Evolutionary conservation across 148 eudicot species (phyloP).

Genomic region (Cornus florida): DNA sequence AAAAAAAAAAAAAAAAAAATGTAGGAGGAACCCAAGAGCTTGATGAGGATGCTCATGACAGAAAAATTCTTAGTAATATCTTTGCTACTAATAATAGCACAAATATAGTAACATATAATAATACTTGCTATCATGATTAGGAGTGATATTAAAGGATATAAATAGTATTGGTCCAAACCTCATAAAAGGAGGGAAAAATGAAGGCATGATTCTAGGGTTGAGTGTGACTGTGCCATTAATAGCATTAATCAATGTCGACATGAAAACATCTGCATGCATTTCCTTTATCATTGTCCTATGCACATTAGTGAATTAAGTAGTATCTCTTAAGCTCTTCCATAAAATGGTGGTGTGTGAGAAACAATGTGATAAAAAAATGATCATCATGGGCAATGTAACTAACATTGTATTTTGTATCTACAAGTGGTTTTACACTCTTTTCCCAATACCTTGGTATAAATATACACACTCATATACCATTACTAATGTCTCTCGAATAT

Average conservation of each 20-base stretch:
- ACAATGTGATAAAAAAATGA: too few relatives aligned
- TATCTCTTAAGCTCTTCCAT: too few relatives aligned
- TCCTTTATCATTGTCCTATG: background rate
- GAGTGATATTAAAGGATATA: slow-evolving; percentile 37
- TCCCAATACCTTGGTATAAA: too few relatives aligned
- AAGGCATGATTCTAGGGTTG: background rate
- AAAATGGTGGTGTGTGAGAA: too few relatives aligned
- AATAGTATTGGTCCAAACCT: background rate
- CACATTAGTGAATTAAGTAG: background rate
- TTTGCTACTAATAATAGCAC: background rate
- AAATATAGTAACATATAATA: background rate
- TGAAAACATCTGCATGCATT: background rate
- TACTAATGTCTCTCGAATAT: too few relatives aligned
- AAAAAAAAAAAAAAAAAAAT: too few relatives aligned
- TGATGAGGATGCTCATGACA: background rate
- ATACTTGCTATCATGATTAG: slow-evolving; percentile 20
- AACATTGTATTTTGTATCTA: too few relatives aligned
- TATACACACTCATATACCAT: too few relatives aligned
- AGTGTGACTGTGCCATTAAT: too few relatives aligned
- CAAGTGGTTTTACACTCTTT: too few relatives aligned
- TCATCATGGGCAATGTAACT: too few relatives aligned
- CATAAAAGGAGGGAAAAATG: background rate
- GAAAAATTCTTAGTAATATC: slow-evolving; percentile 2
- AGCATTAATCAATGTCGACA: too few relatives aligned
- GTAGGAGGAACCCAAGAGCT: background rate